Evolutionary conservation across 164 flowering plant species (phyloP), one percentile per base, ranked within the genome.

Genomic region (Liquidambar formosana): DNA sequence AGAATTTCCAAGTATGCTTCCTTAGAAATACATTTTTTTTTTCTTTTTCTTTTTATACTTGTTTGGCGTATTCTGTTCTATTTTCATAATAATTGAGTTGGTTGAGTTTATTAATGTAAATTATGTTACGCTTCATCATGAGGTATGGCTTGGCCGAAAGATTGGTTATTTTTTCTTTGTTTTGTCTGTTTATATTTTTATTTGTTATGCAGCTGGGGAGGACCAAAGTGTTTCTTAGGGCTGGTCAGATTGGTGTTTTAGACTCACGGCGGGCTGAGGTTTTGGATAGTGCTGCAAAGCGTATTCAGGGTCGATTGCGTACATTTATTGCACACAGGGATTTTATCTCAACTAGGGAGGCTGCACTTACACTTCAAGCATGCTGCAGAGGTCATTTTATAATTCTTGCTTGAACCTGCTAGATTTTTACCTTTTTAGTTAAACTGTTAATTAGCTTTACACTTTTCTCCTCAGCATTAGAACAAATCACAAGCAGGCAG

Each of bases 221-320:
- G 79, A 81, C 78, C 52, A 96, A 96, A 81, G 95, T 90, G 66
- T 93, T 93, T 63, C 96, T 96, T 43, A 83, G 99, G 72, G 91
- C 99, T 69, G 99, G 98, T 33, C 99, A 96, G 78, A 92, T 96
- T 76, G 98, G 91, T 33, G 67, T 87, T 67, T 75, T 96, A 63
- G 98, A 96, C 76, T 79, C 90, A 10, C 85, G 82, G 45, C 85
- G 99, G 59, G 85, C 91, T 71, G 98, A 93, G 79, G 93, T 89
- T 65, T 78, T 96, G 78, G 96, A 91, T 68, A 73, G 72, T 68
- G 92, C 99, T 75, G 91, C 97, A 52, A 93, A 80, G 76, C 65
- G 69, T 59, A 85, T 96, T 60, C 99, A 96, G 77, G 77, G 87
- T 33, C 77, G 78, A 23, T 79, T 83, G 45, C 81, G 83, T 52